Evolutionary conservation across 1,139 yeast genomes (phyloP).

Genomic region (Taphrina sp.): DNA sequence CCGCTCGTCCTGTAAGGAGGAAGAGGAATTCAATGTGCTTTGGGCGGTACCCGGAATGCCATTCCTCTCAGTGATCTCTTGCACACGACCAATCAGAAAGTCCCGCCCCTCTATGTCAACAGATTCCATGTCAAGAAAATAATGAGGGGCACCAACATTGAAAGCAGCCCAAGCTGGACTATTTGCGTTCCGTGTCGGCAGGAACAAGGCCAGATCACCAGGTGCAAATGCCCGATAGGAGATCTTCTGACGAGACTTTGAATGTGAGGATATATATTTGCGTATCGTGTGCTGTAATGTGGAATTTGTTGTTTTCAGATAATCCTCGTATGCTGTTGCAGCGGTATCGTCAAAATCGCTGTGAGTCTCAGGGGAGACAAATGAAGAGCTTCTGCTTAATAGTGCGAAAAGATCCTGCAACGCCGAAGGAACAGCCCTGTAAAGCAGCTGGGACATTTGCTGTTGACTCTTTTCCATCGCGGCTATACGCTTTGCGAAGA

Average conservation of each 20-base stretch:
- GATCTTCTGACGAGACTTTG: slow-evolving; percentile 44
- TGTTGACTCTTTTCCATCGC: background rate
- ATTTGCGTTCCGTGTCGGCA: slow-evolving; percentile 52
- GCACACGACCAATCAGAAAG: slow-evolving; percentile 28
- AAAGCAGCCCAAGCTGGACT: slow-evolving; percentile 32
- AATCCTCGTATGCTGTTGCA: background rate
- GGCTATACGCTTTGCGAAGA: background rate
- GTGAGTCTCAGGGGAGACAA: slow-evolving; percentile 4
- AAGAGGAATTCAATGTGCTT: background rate
- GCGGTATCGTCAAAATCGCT: background rate
- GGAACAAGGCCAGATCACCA: slow-evolving; percentile 56
- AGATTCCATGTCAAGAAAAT: slow-evolving; percentile 27
- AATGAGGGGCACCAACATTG: slow-evolving; percentile 31
- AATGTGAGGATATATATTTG: slow-evolving; percentile 27
- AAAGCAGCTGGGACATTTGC: background rate
- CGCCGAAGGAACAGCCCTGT: slow-evolving; percentile 18
- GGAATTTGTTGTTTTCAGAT: slow-evolving; percentile 1
- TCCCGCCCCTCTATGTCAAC: slow-evolving; percentile 22
- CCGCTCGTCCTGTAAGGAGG: background rate
- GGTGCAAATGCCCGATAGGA: slow-evolving; percentile 52
- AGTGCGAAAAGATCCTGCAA: slow-evolving; percentile 12
- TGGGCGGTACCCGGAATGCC: slow-evolving; percentile 29
- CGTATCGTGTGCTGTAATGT: slow-evolving; percentile 15
- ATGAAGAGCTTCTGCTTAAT: slow-evolving; percentile 9
- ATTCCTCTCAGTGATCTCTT: slow-evolving; percentile 13